Base-by-base conservation (phyloP, 352 stramenopile species). In the Poterioochromonas sp. region DNA sequence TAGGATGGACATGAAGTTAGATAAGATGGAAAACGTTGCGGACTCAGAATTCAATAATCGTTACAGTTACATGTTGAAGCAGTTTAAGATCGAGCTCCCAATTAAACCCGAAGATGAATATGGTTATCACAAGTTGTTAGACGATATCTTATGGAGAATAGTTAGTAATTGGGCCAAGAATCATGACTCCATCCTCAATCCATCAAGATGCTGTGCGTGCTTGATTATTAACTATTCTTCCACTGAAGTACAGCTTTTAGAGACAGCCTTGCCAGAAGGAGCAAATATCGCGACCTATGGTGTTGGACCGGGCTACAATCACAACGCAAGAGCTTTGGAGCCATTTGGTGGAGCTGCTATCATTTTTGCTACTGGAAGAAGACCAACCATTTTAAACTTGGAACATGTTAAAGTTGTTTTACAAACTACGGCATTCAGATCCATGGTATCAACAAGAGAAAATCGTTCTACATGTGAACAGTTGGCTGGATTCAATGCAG, bases 341-440 rank as follows among this genome's bases (percentile, higher is more conserved):
- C 15, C 49, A 1, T 2, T 39, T 11, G 71, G 71, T 35, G 71
- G 71, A 3, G 41, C 20, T 1, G 71, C 47, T 1, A 43, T 78
- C 1, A 3, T 77, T 2, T 78, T 78, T 54, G 71, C 47, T 37
- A 60, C 71, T 40, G 71, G 71, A 32, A 18, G 29, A 49, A 20
- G 15, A 11, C 71, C 71, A n/a, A 54, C 71, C 18, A 11, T 78
- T 44, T 22, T 69, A 20, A 39, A 44, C 71, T 43, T 34, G 51
- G 71, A 11, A 35, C 71, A 78, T 54, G 71, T 70, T 26, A 78
- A 78, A 37, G 8, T 78, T 37, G 34, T 29, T 8, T 18, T 78
- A 12, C 1, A 34, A 26, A 43, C 44, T 20, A 69, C 41, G 15
- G 71, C 71, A 15, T 78, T 69, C 41, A 22, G 43, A 12, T 39